A percentile compares a stretch with the other conserved stretches of the same genome.
phyloP scores from a whole-genome alignment of 306 rosid species.

The Vigna hirtella region DNA sequence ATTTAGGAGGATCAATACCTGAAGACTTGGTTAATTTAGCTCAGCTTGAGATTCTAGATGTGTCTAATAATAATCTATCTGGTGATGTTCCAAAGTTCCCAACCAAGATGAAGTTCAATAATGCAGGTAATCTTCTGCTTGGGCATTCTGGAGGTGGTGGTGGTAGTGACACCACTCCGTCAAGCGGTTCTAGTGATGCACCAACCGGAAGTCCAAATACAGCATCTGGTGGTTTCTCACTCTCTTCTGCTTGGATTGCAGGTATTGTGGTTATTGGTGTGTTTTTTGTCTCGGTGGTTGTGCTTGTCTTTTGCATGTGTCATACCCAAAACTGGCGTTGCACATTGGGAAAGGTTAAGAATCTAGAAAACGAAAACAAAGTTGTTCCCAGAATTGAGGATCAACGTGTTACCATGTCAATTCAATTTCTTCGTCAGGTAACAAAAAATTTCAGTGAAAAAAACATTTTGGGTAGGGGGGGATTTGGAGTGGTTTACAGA shows the following conservation, averaged over 20 bases:
- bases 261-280: neutral
- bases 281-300: constrained; percentile 47
- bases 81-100: constrained; percentile 70
- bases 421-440: constrained; percentile 77
- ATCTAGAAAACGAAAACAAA: constrained; percentile 60
- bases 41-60: constrained; percentile 63
- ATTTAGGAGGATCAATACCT: constrained; percentile 69
- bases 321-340: constrained; percentile 52
- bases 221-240: neutral
- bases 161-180: constrained; percentile 41
- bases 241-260: neutral
- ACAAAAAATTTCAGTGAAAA: constrained; percentile 72
- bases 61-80: constrained; percentile 64
- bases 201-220: neutral
- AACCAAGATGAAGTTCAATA: constrained; percentile 48
- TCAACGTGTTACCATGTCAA: constrained; percentile 72
- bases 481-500: constrained; percentile 62
- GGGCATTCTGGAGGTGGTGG: constrained; percentile 51
- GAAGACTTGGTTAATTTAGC: constrained; percentile 49
- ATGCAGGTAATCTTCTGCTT: constrained; percentile 59
- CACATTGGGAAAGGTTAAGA: constrained; percentile 63
- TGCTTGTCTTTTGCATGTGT: constrained; percentile 68
- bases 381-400: constrained; percentile 65
- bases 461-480: constrained; percentile 83
- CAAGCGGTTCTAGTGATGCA: neutral